Evolutionary conservation across 164 flowering plant species (phyloP), one percentile per base, ranked within the genome.

Genomic region (Vitis rupestris): DNA sequence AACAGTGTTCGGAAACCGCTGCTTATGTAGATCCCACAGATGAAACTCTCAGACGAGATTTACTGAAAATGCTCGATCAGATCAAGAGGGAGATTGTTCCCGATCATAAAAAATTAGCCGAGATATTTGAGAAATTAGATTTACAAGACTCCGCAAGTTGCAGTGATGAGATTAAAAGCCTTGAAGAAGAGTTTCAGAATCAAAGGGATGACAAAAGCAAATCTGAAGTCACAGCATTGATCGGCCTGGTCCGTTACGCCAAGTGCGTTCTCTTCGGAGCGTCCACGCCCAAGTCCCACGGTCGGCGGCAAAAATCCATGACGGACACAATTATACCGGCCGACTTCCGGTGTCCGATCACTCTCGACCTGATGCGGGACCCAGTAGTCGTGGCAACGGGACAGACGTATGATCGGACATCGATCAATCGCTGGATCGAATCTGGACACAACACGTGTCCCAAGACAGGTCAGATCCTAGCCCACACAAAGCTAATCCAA

Each of bases 371-470:
- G 69, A 94, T 94, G 96, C 77, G 79, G 53, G 94, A 94, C 71
- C 98, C 98, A 3, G 98, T 94, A 8, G 94, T 90, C 30, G 92
- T 88, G 68, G 80, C 94, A 0, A 90, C 97, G 0, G 98, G 98
- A 0, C 98, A 94, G 77, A 91, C 98, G 51, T 94, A 91, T 74
- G 98, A 94, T 72, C 83, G 96, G 5, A 62, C 75, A 5, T 86
- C 93, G 1, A 92, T 94, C 58, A 73, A 44, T 6, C 72, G 72
- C 10, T 94, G 98, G 98, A 79, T 94, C 66, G 91, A 87, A 52
- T 84, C 97, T 0, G 98, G 97, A 0, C 96, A 88, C 80, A 68
- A 73, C 76, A 88, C 97, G 79, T 94, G 98, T 76, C 98, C 98
- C 0, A 94, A 92, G 68, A 89, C 97, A 4, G 97, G 96, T 50